Evolutionary conservation across 768 basidiomycete genomes (phyloP), one percentile per base, ranked within the genome.

Genomic region (Auriculariales sp.): DNA sequence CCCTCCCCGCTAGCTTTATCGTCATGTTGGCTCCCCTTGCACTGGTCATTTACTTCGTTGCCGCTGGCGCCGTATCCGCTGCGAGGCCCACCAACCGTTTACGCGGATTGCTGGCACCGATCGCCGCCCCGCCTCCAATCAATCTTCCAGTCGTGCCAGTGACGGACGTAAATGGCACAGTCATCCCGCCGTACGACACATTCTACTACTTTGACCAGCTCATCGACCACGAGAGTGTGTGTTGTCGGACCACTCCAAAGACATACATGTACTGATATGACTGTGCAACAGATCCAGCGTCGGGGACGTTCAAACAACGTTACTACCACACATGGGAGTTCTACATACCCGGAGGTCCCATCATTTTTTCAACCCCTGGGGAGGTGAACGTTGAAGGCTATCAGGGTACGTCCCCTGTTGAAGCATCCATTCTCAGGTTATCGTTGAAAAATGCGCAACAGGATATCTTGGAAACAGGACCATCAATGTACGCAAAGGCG

Each of bases 281-380:
- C n/a, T n/a, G n/a, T n/a, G n/a, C n/a, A n/a, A n/a, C 44, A 36
- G 47, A 49, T 17, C 49, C 44, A n/a, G 28, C 27, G 22, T n/a
- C 52, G 17, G 52, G 49, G 34, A 33, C 29, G 25, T 28, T 31
- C 28, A 28, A 15, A 31, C 14, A 39, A 17, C 15, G 24, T n/a
- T 39, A 33, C n/a, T 34, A 31, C 24, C 36, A 17, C 11, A 10
- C 27, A 39, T 31, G 48, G 27, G n/a, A 84, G 60, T 81, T 69
- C 56, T 84, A 84, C 55, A 66, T 35, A 28, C 34, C 49, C 53
- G 58, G 64, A 66, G 79, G 81, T 3, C 78, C 80, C 1, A 74
- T 83, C 44, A 68, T 83, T 46, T 58, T 82, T 15, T 68, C 71
- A 58, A 85, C 81, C 3, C 83, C 82, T 1, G 81, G 83, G 29